phyloP scores from a whole-genome alignment of 768 basidiomycete genomes.

The Hydnomerulius pinastri region DNA sequence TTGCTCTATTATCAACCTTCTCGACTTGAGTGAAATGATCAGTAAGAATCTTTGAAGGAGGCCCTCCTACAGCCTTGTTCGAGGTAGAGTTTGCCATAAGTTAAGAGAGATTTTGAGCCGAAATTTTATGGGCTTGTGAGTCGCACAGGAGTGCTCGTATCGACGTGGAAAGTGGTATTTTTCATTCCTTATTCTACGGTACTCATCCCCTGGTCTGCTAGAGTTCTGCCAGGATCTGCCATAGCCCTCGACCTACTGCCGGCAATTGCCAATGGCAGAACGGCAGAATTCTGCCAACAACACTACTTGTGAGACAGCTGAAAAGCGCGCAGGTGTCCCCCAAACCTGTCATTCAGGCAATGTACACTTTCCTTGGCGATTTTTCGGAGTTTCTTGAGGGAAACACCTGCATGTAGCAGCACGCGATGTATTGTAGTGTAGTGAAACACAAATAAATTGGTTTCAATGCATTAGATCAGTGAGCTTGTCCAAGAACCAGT shows the following conservation, averaged over 20 bases:
- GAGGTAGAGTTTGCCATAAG: neutral
- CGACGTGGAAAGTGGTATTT: neutral
- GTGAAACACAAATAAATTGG: too few species aligned
- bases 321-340: too few species aligned
- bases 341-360: too few species aligned
- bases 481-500: too few species aligned
- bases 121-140: neutral
- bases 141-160: neutral
- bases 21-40: conserved; percentile 1
- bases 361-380: too few species aligned
- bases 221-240: conserved; percentile 14
- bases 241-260: neutral
- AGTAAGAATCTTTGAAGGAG: neutral
- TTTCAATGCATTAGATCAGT: too few species aligned
- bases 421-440: too few species aligned
- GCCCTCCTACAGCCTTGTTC: neutral
- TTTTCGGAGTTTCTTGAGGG: too few species aligned
- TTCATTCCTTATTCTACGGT: neutral
- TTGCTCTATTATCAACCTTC: conserved; percentile 5
- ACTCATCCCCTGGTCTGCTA: neutral
- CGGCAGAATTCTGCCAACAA: neutral
- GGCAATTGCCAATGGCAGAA: conserved; percentile 9
- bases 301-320: too few species aligned
- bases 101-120: neutral
- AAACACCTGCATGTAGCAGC: too few species aligned